Evolutionary conservation across 306 rosid genomes (phyloP).

Genomic region (Ochetophila trinervis): DNA sequence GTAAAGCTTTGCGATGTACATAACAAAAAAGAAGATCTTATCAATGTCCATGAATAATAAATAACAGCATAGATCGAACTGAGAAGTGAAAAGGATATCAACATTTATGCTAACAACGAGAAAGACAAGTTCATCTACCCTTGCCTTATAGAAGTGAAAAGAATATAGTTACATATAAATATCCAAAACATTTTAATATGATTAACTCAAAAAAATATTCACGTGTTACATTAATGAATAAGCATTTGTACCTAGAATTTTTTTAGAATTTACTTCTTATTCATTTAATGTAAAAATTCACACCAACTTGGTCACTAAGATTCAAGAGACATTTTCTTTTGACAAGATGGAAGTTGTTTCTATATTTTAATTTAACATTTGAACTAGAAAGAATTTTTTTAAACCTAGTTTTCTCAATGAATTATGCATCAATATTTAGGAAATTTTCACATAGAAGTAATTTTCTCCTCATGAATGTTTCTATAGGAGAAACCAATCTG

Average conservation of each 20-base stretch:
- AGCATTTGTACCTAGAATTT: too few relatives aligned
- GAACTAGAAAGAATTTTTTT: not conserved
- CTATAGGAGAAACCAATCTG: too few relatives aligned
- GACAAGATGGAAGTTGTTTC: not conserved
- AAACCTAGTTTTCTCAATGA: not conserved
- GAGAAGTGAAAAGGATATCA: not conserved
- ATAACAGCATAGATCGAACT: too few relatives aligned
- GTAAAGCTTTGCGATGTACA: too few relatives aligned
- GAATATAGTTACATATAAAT: not conserved
- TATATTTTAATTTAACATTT: conserved; percentile 6
- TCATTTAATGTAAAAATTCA: too few relatives aligned
- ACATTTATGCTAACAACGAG: not conserved
- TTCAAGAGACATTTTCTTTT: not conserved
- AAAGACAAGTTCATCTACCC: not conserved
- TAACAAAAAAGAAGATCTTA: too few relatives aligned
- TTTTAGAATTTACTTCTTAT: too few relatives aligned
- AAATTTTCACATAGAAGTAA: not conserved
- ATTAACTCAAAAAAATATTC: too few relatives aligned
- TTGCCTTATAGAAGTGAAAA: not conserved
- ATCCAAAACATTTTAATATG: not conserved
- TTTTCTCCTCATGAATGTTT: not conserved
- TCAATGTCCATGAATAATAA: too few relatives aligned
- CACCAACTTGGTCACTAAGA: not conserved
- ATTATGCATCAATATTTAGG: not conserved
- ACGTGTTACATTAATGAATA: too few relatives aligned